Percentiles rank a stretch among this genome's conserved stretches.
phyloP scores from a whole-genome alignment of 495 filamentous ascomycete species.

The Sordaria brevicollis region DNA sequence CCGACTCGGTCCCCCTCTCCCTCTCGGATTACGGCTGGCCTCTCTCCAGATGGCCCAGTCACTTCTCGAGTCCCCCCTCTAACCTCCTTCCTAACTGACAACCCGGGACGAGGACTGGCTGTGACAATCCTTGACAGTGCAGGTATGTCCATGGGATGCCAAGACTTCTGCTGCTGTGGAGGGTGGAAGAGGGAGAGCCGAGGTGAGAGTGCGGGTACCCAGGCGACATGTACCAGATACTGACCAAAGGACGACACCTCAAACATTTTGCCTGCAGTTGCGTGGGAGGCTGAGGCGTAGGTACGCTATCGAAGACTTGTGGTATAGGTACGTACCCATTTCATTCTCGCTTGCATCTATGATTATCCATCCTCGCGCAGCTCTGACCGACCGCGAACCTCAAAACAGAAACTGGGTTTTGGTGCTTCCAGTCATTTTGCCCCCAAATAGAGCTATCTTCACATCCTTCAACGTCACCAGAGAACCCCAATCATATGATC shows the following conservation, averaged over 20 bases:
- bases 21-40: not conserved
- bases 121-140: not conserved
- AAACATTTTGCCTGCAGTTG: not conserved
- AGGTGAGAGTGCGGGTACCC: not conserved
- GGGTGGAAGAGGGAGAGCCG: not conserved
- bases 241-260: not conserved
- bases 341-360: not conserved
- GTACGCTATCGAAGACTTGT: slow-evolving; percentile 12
- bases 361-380: not conserved
- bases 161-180: not conserved
- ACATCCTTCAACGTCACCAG: not conserved
- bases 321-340: slow-evolving; percentile 10
- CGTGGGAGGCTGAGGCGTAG: not conserved
- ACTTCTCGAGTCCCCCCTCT: too few relatives aligned
- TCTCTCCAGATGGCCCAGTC: not conserved
- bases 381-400: not conserved
- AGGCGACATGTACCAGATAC: not conserved
- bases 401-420: not conserved
- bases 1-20: too few relatives aligned
- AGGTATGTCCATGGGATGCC: not conserved
- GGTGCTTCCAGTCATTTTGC: not conserved
- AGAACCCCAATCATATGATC: not conserved
- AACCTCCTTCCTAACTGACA: not conserved
- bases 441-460: not conserved
- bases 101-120: not conserved